These are phyloP conservation scores for Collybia nuda DNA, from an alignment of 768 basidiomycete genomes.

Conservation along the genomic window DNA sequence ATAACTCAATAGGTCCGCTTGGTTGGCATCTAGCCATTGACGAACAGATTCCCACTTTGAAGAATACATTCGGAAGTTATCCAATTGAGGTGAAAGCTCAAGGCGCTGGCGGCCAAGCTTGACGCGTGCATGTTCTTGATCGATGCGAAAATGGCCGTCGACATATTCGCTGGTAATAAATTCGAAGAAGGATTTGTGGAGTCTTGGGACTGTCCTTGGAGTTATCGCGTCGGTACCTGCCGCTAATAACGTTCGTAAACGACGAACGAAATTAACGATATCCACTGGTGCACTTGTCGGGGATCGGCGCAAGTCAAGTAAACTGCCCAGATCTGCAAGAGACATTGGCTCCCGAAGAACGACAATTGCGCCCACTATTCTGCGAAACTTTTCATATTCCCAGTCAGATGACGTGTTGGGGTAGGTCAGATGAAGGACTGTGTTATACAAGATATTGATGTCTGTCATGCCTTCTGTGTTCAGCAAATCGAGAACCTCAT, in stretches of 20 bases:
- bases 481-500: slow-evolving; percentile 6
- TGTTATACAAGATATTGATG: slow-evolving; percentile 13
- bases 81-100: background rate
- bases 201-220: slow-evolving; percentile 11
- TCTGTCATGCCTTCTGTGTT: slow-evolving; percentile 7
- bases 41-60: no score
- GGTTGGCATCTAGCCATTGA: no score
- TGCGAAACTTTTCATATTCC: slow-evolving; percentile 15
- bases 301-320: slow-evolving; percentile 9
- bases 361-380: slow-evolving; percentile 16
- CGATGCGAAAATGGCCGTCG: background rate
- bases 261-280: slow-evolving; percentile 10
- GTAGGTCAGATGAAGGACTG: slow-evolving; percentile 1
- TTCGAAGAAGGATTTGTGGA: slow-evolving; percentile 17
- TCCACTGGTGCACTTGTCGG: slow-evolving; percentile 5
- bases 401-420: background rate
- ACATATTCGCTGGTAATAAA: slow-evolving; percentile 9
- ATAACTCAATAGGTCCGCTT: no score
- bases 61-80: background rate
- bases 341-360: slow-evolving; percentile 9
- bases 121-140: background rate
- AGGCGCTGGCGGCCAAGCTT: no score
- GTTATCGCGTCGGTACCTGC: slow-evolving; percentile 9
- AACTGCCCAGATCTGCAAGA: slow-evolving; percentile 6
- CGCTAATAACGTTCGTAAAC: slow-evolving; percentile 15